Base-by-base conservation (phyloP, 2,329 filamentous ascomycete genomes). In the Epichloe gansuensis region DNA sequence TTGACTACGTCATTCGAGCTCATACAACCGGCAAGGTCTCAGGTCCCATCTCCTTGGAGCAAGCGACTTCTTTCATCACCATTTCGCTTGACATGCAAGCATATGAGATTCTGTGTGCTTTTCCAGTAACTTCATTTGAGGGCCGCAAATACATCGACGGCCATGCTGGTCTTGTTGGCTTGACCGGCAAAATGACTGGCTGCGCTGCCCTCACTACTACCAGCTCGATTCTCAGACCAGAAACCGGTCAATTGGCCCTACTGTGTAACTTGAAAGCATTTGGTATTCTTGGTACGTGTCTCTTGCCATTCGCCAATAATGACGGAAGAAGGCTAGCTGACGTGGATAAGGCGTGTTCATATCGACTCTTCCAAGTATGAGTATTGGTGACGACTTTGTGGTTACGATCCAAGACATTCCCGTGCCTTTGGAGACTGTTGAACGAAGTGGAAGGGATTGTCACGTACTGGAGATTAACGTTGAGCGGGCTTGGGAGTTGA, bases 151-250 rank as follows among this genome's bases (percentile, higher is more conserved):
- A 60, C 37, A 58, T 57, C 1, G 48, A 58, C 5, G 70, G 84
- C 0, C 70, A 69, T 44, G 73, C 91, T 2, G 82, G 88, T 0
- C 82, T 85, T 17, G 67, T 97, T 1, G 91, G 91, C 0, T 72
- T 97, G 2, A 58, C 95, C 3, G 86, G 80, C 2, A 95, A 96
- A 67, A 95, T 97, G 87, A 89, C 89, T 0, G 91, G 90, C 0
- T 82, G 85, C 1, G 90, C 88, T 1, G 90, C 89, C 0, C 76
- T 95, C 7, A 72, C 85, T 1, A 75, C 85, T 1, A 75, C 73
- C 39, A 83, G 73, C n/a, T 74, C 78, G 31, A 76, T 83, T 45
- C 76, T 76, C 37, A 64, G 83, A 44, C 61, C 61, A 4, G 63
- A 59, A 7, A 83, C 80, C 53, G 81, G 82, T 0, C 72, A 81